phyloP scores from a whole-genome alignment of 2,329 filamentous ascomycete species.

The Gaeumannomyces tritici region DNA sequence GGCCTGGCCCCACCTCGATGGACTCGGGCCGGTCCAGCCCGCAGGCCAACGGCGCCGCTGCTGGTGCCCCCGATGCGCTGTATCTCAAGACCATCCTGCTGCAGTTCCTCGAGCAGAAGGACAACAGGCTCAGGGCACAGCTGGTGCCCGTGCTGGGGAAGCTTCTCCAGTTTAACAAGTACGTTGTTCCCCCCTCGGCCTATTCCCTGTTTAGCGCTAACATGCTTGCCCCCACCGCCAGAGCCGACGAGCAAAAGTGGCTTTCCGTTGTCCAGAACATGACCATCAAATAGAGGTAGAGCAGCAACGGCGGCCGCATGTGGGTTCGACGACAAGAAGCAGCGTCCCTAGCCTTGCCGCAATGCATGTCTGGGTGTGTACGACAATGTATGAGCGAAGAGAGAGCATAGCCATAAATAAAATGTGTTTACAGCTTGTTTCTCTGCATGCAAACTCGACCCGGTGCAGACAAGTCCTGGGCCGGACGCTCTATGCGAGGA shows the following conservation, averaged over 20 bases:
- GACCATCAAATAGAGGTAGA: constrained; percentile 13
- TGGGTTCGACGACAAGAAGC: too few relatives aligned
- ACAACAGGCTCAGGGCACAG: constrained; percentile 65
- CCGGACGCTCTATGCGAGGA: too few relatives aligned
- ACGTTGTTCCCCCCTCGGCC: constrained; percentile 24
- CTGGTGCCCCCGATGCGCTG: constrained; percentile 36
- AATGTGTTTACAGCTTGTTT: too few relatives aligned
- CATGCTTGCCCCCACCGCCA: constrained; percentile 12
- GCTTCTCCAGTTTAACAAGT: constrained; percentile 69
- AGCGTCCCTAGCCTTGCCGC: too few relatives aligned
- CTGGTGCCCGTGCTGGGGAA: constrained; percentile 70
- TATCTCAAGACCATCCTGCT: constrained; percentile 76
- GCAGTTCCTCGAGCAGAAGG: constrained; percentile 73
- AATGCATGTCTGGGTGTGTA: background rate
- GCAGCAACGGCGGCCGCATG: too few relatives aligned
- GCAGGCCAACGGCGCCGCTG: constrained; percentile 13
- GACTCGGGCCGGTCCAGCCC: constrained; percentile 32
- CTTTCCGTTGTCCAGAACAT: constrained; percentile 59
- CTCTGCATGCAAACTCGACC: too few relatives aligned
- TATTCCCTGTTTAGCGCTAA: background rate
- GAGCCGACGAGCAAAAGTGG: constrained; percentile 76
- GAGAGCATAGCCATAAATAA: background rate
- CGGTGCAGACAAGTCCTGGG: too few relatives aligned
- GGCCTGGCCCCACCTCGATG: constrained; percentile 31
- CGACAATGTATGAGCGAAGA: background rate